Evolutionary conservation across 2,329 filamentous ascomycete species (phyloP), one percentile per base, ranked within the genome.

Genomic region (Apiospora malaysiana): DNA sequence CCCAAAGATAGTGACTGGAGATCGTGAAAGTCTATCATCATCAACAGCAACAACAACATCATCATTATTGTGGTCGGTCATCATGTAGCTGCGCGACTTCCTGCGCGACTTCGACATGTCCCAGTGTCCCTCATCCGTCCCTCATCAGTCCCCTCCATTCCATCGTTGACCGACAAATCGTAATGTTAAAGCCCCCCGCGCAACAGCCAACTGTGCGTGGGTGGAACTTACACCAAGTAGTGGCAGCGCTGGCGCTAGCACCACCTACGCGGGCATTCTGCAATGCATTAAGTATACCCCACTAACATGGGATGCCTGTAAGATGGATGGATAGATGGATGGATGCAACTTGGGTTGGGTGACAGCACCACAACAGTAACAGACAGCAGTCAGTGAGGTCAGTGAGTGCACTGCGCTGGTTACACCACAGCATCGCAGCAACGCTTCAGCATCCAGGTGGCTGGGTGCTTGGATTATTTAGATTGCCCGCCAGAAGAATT

Each of bases 141-240:
- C 32, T 32, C 32, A 32, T 32, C 32, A 32, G 32, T 32, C 32
- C 32, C 32, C 32, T 32, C 32, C 42, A 45, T 45, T 12, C 5
- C 9, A 18, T 56, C 21, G 51, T 32, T 59, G 51, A 59, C 51
- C 51, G 51, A 59, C 51, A 59, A 59, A 59, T 59, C 51, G 51
- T 16, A 59, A 59, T 59, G 51, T 59, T 59, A 59, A 51, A 59
- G 12, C 27, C 27, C 51, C 51, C 51, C 51, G 49, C 51, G 51
- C 51, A 32, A 59, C 25, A 18, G 51, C 51, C 51, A 59, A 32
- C 51, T 59, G 51, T 59, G 51, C 51, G 51, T 59, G 51, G 51
- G 51, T 21, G 27, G 16, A 32, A 32, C 12, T 51, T 51, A 32
- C 32, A 45, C 12, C 14, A 16, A 18, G 42, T 14, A 37, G 51